Evolutionary conservation across 2,329 filamentous ascomycete species (phyloP).

Genomic region (Fusarium metavorans): DNA sequence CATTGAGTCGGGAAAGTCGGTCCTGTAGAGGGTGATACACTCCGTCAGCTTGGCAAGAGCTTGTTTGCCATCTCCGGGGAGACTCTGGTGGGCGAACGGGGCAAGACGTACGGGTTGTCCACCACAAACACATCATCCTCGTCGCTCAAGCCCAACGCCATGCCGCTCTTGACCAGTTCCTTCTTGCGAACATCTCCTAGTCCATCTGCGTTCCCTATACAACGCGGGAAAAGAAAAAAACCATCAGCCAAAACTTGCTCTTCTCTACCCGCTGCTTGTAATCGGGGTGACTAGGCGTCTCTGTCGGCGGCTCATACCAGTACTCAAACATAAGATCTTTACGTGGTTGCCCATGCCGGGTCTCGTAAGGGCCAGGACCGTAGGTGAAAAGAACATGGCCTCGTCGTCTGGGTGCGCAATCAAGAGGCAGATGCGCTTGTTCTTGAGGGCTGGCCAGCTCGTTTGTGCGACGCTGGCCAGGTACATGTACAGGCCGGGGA

Average conservation of each 20-base stretch:
- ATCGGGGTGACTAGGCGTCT: constrained; percentile 3
- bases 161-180: constrained; percentile 85
- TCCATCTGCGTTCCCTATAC: constrained; percentile 82
- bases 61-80: neutral
- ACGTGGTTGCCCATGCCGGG: constrained; percentile 88
- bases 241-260: constrained; percentile 36
- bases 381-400: constrained; percentile 98
- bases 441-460: constrained; percentile 74
- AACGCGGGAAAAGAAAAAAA: constrained; percentile 17
- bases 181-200: constrained; percentile 84
- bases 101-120: constrained; percentile 73
- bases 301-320: constrained; percentile 62
- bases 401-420: constrained; percentile 99
- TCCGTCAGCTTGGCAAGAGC: constrained; percentile 1
- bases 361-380: constrained; percentile 83
- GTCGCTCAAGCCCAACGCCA: constrained; percentile 78
- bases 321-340: constrained; percentile 93
- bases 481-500: constrained; percentile 67
- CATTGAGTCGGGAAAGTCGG: constrained; percentile 91
- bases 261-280: constrained; percentile 11
- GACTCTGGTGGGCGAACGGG: neutral
- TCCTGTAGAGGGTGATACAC: constrained; percentile 34
- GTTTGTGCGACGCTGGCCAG: constrained; percentile 59
- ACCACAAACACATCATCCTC: constrained; percentile 88
- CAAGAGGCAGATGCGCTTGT: constrained; percentile 90